These are phyloP conservation scores for Chrysanthemum seticuspe DNA, from an alignment of 129 eudicot genomes.

Conservation along the genomic window DNA sequence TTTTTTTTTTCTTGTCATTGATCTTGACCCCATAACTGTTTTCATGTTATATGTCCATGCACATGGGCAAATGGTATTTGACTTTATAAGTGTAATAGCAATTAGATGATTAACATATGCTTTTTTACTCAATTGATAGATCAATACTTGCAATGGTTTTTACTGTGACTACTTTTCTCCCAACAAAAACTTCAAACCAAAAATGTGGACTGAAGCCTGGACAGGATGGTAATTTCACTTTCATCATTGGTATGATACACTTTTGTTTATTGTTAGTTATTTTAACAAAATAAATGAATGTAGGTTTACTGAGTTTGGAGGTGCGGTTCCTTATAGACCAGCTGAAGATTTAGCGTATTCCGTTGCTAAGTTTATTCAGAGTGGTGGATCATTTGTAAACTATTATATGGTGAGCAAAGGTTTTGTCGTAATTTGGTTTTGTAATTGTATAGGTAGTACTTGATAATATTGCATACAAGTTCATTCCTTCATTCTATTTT, in stretches of 20 bases:
- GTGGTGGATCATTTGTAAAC: conserved; percentile 87
- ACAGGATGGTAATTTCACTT: conserved; percentile 77
- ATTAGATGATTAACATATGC: background rate
- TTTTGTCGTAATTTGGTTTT: conserved; percentile 18
- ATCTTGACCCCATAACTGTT: conserved; percentile 23
- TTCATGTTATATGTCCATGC: conserved; percentile 22
- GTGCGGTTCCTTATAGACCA: conserved; percentile 94
- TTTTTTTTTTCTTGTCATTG: conserved; percentile 13
- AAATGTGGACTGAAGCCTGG: conserved; percentile 99
- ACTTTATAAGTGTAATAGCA: background rate
- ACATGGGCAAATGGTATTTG: conserved; percentile 5
- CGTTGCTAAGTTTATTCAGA: conserved; percentile 89
- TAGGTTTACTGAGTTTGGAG: conserved; percentile 97
- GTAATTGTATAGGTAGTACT: background rate
- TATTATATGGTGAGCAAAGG: conserved; percentile 72
- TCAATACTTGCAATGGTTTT: conserved; percentile 95
- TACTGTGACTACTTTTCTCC: conserved; percentile 98
- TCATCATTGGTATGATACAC: background rate
- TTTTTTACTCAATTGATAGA: conserved; percentile 41
- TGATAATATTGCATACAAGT: background rate
- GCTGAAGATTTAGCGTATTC: conserved; percentile 95
- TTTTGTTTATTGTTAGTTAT: background rate
- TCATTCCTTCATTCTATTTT: conserved; percentile 19
- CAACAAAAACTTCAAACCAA: conserved; percentile 85
- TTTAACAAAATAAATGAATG: background rate